These are phyloP conservation scores for Fremontodendron californicum DNA, from an alignment of 345 rosid genomes.

Conservation along the genomic window DNA sequence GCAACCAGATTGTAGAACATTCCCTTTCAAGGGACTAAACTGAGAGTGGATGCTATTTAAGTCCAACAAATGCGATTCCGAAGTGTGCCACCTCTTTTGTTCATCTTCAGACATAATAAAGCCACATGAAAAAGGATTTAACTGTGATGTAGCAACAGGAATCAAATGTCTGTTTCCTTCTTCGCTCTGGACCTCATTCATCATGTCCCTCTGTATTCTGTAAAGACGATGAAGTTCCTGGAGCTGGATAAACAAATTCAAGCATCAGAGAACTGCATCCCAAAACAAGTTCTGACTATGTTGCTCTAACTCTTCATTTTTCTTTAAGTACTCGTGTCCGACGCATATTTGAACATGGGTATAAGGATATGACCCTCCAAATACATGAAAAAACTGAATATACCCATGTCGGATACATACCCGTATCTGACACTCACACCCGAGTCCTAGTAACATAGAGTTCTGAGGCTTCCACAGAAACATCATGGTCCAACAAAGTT, in stretches of 20 bases:
- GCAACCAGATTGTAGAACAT: constrained; percentile 31
- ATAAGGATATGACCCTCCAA: no score
- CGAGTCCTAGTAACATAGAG: no score
- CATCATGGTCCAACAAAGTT: background rate
- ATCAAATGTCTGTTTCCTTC: constrained; percentile 28
- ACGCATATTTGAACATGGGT: no score
- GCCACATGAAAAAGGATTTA: constrained; percentile 22
- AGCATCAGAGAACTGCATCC: constrained; percentile 13
- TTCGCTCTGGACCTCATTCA: constrained; percentile 61
- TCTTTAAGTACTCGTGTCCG: no score
- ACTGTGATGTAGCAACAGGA: constrained; percentile 27
- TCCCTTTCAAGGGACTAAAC: constrained; percentile 29
- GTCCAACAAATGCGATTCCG: constrained; percentile 14
- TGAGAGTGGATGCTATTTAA: no score
- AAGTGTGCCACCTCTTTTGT: constrained; percentile 11
- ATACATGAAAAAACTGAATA: no score
- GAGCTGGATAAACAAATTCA: constrained; percentile 33
- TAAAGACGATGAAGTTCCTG: constrained; percentile 77
- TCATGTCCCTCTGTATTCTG: constrained; percentile 60
- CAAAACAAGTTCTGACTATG: background rate
- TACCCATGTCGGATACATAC: no score
- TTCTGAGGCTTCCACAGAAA: background rate
- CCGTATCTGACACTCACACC: no score
- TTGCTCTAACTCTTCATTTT: no score
- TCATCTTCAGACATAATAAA: constrained; percentile 28